A percentile compares a stretch with the other conserved stretches of the same genome.
Evolutionary conservation across 495 filamentous ascomycete species (phyloP).

Genomic region (Podospora appendiculata): DNA sequence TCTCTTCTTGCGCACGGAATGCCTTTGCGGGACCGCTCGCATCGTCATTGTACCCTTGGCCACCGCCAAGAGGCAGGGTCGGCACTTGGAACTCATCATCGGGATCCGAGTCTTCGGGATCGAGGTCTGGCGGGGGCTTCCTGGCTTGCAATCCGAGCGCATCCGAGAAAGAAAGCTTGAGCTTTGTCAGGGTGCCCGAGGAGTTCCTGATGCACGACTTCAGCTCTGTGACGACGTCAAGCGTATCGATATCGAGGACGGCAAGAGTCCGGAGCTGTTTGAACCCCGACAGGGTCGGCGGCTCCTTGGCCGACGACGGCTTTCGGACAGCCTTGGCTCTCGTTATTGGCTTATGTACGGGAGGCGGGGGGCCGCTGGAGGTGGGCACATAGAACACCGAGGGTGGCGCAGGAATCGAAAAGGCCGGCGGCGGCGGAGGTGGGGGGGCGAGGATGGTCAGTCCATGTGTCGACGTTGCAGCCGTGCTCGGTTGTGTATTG

Average conservation of each 20-base stretch:
- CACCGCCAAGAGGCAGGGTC: conserved; percentile 3
- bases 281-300: conserved; percentile 50
- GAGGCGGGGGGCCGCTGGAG: conserved; percentile 8
- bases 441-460: neutral
- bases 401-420: conserved; percentile 8
- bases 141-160: conserved; percentile 41
- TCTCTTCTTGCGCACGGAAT: conserved; percentile 40
- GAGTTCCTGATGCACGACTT: conserved; percentile 43
- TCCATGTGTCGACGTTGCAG: conserved; percentile 4
- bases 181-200: conserved; percentile 38
- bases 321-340: conserved; percentile 19
- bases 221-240: conserved; percentile 49
- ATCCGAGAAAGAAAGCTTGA: conserved; percentile 53
- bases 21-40: conserved; percentile 28
- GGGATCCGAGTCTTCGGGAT: conserved; percentile 44
- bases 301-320: conserved; percentile 14
- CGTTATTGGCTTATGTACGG: conserved; percentile 12
- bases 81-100: conserved; percentile 38
- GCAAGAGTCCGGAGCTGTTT: conserved; percentile 43
- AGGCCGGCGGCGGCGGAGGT: conserved; percentile 8
- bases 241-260: conserved; percentile 49
- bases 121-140: conserved; percentile 38
- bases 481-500: neutral
- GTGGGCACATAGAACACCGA: conserved; percentile 17
- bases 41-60: conserved; percentile 14